Base-by-base conservation (phyloP, 1,284 basidiomycete species). In the Kwoniella shivajii region DNA sequence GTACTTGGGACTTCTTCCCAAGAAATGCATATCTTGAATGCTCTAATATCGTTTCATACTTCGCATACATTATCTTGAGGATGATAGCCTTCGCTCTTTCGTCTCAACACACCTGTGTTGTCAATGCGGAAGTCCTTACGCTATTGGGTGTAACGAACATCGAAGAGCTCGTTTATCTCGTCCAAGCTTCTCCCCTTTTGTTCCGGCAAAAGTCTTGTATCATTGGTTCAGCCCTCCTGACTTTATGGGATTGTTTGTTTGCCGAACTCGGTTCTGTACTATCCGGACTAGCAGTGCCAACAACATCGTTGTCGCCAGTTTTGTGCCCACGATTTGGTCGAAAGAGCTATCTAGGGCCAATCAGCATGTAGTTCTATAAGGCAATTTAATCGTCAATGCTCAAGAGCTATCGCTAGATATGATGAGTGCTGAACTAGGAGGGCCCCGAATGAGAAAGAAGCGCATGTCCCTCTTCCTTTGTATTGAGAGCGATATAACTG, bases 131-230 rank as follows among this genome's bases (percentile, higher is more conserved):
- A n/a, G n/a, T n/a, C n/a, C n/a, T n/a, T n/a, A n/a, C n/a, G n/a
- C n/a, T n/a, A n/a, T n/a, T n/a, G n/a, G n/a, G n/a, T n/a, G n/a
- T n/a, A n/a, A n/a, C n/a, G n/a, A n/a, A 38, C 37, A 4, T 54
- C 51, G 39, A 59, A 63, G 20, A 63, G 44, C 47, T 63, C 57
- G 47, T 63, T 54, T 5, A 63, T 57, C 24, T 55, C 53, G 30
- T 55, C 53, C 2, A 62, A 46, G 22, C 48, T 44, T 14, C 60
- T 52, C 2, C 55, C 58, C 1, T 41, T 24, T 22, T 57, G 61
- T 36, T 63, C 61, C 24, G 61, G 61, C 3, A 63, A n/a, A 57
- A 60, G 62, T 27, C 46, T 57, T 38, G 36, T 42, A 62, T 63
- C 58, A 14, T 49, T 20, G 62, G 61, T 10, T 44, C 54, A 2